Base-by-base conservation (phyloP, 495 filamentous ascomycete genomes). In the Pyronema domesticum region DNA sequence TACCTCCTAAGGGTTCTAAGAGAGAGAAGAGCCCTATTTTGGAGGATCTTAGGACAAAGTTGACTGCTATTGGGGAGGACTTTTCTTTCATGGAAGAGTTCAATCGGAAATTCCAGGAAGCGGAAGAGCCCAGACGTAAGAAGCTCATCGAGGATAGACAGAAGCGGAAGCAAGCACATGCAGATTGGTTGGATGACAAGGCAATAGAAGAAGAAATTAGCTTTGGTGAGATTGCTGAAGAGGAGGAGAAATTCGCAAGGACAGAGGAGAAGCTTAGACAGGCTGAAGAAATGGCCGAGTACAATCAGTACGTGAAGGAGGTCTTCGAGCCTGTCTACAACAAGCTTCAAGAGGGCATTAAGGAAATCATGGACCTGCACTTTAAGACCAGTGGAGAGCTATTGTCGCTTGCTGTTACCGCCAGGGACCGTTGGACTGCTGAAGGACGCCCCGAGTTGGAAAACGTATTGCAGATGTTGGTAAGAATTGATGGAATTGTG, bases 271-370 rank as follows among this genome's bases (percentile, higher is more conserved):
- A 53, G 9, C 55, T 42, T 11, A 49, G 56, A 39, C 49, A 49
- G 15, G 60, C 62, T 15, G 63, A 65, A 23, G 63, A 65, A 19
- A 58, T 54, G 17, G 51, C 51, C 11, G 63, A 59, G 17, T 65
- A 58, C 15, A 56, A 62, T 37, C 55, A 35, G 0, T 65, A 65
- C 40, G 58, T 58, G 14, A 53, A 61, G 4, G 58, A 59, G 34
- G 63, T 65, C 13, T 62, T 65, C 23, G 54, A 65, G 55, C 58
- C 54, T 39, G 55, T 58, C 2, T 65, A 60, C 8, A 60, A 65
- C 36, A 56, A 53, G 11, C 60, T 65, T 11, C 59, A 65, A 35
- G 63, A 65, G 56, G 63, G 62, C 0, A 62, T 65, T 37, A 57
- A 57, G 30, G 56, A 54, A 33, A 44, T 65, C 33, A 65, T 61